Evolutionary conservation across 179 eudicot genomes (phyloP).

Genomic region (Pouteria campechiana): DNA sequence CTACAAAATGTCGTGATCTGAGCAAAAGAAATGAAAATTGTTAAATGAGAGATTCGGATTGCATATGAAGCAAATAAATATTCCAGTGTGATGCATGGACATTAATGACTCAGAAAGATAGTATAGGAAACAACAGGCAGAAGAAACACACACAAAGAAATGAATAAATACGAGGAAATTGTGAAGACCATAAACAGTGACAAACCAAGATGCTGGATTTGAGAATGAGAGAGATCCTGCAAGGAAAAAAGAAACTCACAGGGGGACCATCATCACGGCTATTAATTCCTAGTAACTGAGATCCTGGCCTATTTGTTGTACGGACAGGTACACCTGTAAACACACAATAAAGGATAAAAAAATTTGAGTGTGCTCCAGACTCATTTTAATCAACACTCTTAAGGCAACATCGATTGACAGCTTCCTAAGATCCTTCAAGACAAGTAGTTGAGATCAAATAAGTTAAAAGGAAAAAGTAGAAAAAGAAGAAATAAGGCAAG

Average conservation of each 20-base stretch:
- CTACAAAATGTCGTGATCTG: slow-evolving; percentile 84
- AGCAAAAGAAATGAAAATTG: slow-evolving; percentile 17
- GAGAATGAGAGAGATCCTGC: too few species aligned
- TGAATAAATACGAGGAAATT: too few species aligned
- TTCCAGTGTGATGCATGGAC: background rate
- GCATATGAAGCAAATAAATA: background rate
- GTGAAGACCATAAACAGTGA: too few species aligned
- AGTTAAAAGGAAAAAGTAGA: too few species aligned
- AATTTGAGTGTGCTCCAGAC: slow-evolving; percentile 4
- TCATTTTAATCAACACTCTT: background rate
- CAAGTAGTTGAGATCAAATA: too few species aligned
- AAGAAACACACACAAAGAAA: background rate
- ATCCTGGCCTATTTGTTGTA: slow-evolving; percentile 89
- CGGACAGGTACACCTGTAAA: slow-evolving; percentile 66
- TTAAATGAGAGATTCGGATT: slow-evolving; percentile 1
- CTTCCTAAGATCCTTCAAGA: too few species aligned
- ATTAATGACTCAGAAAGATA: background rate
- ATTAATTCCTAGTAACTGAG: slow-evolving; percentile 86
- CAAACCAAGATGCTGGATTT: too few species aligned
- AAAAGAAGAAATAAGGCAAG: too few species aligned
- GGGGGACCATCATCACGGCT: slow-evolving; percentile 98
- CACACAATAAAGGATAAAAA: background rate
- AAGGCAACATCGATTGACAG: too few species aligned
- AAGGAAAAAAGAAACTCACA: slow-evolving; percentile 38
- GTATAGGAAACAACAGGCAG: background rate